These are phyloP conservation scores for Tetracladium setigerum DNA, from an alignment of 495 filamentous ascomycete genomes.

Conservation along the genomic window DNA sequence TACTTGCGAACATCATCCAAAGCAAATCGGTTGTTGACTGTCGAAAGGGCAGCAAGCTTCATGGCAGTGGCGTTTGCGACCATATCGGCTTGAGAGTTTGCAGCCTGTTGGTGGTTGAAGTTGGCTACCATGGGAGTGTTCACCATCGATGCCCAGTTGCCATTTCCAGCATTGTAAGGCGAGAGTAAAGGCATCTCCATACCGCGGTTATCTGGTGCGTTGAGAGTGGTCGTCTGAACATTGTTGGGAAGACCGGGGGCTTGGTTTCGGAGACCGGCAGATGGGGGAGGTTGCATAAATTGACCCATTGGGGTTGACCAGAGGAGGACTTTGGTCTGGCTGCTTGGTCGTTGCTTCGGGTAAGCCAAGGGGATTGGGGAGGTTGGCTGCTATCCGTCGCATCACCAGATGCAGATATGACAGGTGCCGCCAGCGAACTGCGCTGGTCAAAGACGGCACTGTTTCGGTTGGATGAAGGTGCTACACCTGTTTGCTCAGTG, in stretches of 20 bases:
- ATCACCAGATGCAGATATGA: constrained; percentile 52
- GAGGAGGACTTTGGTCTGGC: constrained; percentile 84
- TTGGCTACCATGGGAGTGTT: constrained; percentile 93
- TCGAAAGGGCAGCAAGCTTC: constrained; percentile 95
- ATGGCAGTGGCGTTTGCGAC: constrained; percentile 97
- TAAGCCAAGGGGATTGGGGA: constrained; percentile 72
- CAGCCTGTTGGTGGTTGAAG: constrained; percentile 57
- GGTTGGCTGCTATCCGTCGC: constrained; percentile 49
- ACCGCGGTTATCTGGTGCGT: constrained; percentile 56
- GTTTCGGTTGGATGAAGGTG: constrained; percentile 87
- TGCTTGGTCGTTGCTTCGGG: constrained; percentile 43
- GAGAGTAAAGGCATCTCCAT: constrained; percentile 77
- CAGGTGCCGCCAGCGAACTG: constrained; percentile 59
- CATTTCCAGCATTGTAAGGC: constrained; percentile 74
- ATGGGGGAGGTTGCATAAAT: constrained; percentile 77
- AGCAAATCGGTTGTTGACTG: constrained; percentile 96
- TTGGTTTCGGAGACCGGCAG: constrained; percentile 72
- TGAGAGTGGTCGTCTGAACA: constrained; percentile 77
- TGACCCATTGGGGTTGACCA: constrained; percentile 92
- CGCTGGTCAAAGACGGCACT: constrained; percentile 79
- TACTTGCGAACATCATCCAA: constrained; percentile 94
- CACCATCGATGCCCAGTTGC: constrained; percentile 97
- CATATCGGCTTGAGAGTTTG: constrained; percentile 78
- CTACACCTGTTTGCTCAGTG: constrained; percentile 85
- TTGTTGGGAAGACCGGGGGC: constrained; percentile 72